Evolutionary conservation across 345 rosid species (phyloP).

Genomic region (Linum lewisii): DNA sequence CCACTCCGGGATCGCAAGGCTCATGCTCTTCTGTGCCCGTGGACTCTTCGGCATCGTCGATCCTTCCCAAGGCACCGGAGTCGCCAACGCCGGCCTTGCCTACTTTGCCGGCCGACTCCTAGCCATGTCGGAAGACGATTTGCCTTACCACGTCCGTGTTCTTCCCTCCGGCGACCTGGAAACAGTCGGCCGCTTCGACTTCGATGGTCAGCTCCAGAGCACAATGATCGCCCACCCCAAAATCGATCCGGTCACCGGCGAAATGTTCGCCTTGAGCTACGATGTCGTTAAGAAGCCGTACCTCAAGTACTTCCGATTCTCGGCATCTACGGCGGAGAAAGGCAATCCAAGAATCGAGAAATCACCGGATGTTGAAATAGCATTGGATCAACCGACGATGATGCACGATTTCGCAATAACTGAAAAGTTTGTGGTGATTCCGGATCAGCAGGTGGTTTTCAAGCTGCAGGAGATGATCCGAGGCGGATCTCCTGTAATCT

Average conservation of each 20-base stretch:
- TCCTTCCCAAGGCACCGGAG: constrained; percentile 59
- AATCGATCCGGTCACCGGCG: constrained; percentile 59
- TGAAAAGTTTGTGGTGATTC: constrained; percentile 62
- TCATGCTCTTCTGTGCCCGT: constrained; percentile 64
- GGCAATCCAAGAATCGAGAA: constrained; percentile 39
- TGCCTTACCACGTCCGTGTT: constrained; percentile 66
- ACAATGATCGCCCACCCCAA: constrained; percentile 95
- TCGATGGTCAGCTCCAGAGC: constrained; percentile 43
- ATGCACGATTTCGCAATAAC: constrained; percentile 86
- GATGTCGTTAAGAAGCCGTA: constrained; percentile 71
- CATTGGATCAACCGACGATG: constrained; percentile 67
- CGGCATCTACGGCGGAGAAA: constrained; percentile 1
- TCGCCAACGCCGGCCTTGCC: constrained; percentile 80
- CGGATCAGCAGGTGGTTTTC: constrained; percentile 87
- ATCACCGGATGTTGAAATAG: constrained; percentile 59
- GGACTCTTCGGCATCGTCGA: constrained; percentile 57
- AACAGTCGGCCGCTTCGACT: constrained; percentile 62
- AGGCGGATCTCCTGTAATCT: constrained; percentile 81
- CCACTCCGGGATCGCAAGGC: constrained; percentile 72
- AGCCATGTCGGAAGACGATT: constrained; percentile 88
- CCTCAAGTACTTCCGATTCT: constrained; percentile 61
- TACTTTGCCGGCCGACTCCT: constrained; percentile 59
- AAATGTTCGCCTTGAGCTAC: constrained; percentile 69
- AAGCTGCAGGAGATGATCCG: constrained; percentile 64
- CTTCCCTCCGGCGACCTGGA: constrained; percentile 50